phyloP scores from a whole-genome alignment of 2,329 filamentous ascomycete genomes.

The Hawksworthiomyces lignivorus region DNA sequence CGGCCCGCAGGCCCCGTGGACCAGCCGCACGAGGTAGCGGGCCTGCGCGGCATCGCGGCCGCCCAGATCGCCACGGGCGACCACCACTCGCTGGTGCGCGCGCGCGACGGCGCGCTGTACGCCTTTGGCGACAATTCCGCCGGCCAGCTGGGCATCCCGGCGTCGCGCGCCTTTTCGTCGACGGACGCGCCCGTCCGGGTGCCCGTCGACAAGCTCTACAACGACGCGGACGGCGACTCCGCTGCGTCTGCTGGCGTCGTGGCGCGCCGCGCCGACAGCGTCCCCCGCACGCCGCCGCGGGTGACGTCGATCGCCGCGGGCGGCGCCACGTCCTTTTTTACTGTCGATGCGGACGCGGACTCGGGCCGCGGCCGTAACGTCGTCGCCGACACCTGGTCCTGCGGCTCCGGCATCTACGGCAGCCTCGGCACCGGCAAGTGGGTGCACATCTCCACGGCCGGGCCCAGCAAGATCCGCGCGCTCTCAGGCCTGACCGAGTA shows the following conservation, averaged over 20 bases:
- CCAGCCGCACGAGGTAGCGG: constrained; percentile 69
- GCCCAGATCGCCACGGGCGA: constrained; percentile 75
- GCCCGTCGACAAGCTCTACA: constrained; percentile 64
- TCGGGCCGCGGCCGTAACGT: constrained; percentile 41
- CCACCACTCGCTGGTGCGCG: constrained; percentile 73
- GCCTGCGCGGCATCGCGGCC: constrained; percentile 63
- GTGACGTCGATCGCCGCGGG: constrained; percentile 79
- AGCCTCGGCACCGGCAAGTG: constrained; percentile 78
- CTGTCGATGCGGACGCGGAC: constrained; percentile 62
- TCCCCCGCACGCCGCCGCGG: constrained; percentile 32
- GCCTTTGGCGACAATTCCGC: constrained; percentile 84
- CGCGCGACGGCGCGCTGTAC: constrained; percentile 70
- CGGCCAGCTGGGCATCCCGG: constrained; percentile 85
- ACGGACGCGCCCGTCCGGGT: constrained; percentile 65
- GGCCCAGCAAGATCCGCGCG: constrained; percentile 71
- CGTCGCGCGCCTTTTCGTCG: constrained; percentile 50
- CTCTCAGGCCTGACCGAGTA: constrained; percentile 83
- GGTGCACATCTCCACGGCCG: constrained; percentile 72
- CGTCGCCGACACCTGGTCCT: constrained; percentile 76
- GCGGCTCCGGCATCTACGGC: constrained; percentile 79
- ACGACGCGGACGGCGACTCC: background rate
- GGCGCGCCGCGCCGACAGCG: background rate
- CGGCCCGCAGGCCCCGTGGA: constrained; percentile 73
- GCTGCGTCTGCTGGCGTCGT: constrained; percentile 16
- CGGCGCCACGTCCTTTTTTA: constrained; percentile 80